These are phyloP conservation scores for Eleusine coracana DNA, from an alignment of 176 grass and related monocot species.

Conservation along the genomic window DNA sequence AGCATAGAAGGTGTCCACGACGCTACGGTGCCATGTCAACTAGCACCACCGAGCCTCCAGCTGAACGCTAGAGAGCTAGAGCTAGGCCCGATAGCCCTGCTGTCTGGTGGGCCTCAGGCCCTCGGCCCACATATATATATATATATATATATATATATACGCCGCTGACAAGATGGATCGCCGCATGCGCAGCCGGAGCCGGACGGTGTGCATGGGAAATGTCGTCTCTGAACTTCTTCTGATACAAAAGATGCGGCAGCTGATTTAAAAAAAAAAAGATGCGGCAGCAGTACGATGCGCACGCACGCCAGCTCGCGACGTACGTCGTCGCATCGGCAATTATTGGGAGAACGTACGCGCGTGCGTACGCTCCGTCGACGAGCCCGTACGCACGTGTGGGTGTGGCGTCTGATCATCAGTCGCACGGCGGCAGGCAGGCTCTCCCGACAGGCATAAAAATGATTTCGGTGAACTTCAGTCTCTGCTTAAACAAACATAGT, in stretches of 20 bases:
- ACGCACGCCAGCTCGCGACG: neutral
- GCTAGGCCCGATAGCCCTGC: neutral
- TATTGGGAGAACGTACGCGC: constrained; percentile 1
- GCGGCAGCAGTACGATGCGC: no score
- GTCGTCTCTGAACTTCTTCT: neutral
- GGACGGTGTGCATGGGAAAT: constrained; percentile 18
- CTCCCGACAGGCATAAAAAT: neutral
- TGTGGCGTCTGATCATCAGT: neutral
- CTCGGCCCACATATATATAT: neutral
- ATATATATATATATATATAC: no score
- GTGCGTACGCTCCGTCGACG: neutral
- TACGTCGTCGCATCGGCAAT: constrained; percentile 25
- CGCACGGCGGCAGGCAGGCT: neutral
- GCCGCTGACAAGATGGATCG: constrained; percentile 29
- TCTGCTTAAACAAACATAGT: no score
- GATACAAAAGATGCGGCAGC: no score
- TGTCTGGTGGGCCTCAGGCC: neutral
- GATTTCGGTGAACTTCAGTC: neutral
- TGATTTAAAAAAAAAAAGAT: no score
- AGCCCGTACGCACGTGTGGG: neutral
- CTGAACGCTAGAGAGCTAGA: neutral
- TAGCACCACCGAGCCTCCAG: neutral
- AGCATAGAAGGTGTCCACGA: constrained; percentile 3
- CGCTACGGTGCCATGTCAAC: neutral
- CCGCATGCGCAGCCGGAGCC: constrained; percentile 4